phyloP scores from a whole-genome alignment of 257 asterid genomes.

The Solanum pinnatisectum region DNA sequence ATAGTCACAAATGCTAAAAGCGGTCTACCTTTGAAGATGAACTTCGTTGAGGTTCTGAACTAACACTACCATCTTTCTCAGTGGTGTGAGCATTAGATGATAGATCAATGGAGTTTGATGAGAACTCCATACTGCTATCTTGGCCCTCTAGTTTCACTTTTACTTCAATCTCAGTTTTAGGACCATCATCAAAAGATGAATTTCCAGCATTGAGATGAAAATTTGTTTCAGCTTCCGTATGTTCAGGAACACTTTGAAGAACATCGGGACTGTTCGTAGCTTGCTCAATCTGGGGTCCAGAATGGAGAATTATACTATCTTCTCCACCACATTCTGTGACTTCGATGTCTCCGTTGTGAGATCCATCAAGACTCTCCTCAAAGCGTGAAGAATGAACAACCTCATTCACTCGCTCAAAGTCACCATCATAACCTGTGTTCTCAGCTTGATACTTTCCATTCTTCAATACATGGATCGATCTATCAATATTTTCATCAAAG shows the following conservation, averaged over 20 bases:
- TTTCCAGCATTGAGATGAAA: slow-evolving; percentile 5
- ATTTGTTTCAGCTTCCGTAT: slow-evolving; percentile 9
- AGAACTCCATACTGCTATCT: slow-evolving; percentile 9
- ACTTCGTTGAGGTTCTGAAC: not conserved
- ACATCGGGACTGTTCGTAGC: not conserved
- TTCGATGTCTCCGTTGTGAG: slow-evolving; percentile 12
- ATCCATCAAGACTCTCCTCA: slow-evolving; percentile 16
- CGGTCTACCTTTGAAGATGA: slow-evolving; percentile 30
- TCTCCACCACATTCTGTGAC: not conserved
- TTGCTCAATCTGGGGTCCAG: slow-evolving; percentile 13
- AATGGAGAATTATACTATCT: not conserved
- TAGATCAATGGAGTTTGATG: slow-evolving; percentile 4
- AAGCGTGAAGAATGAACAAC: slow-evolving; percentile 11
- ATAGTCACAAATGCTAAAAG: not conserved
- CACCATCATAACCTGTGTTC: slow-evolving; percentile 22
- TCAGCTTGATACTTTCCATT: slow-evolving; percentile 12
- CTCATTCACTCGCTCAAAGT: slow-evolving; percentile 7
- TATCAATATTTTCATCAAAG: not conserved
- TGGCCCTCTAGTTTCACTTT: slow-evolving; percentile 4
- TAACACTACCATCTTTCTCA: slow-evolving; percentile 12
- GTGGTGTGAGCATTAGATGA: slow-evolving; percentile 2
- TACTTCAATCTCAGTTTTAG: slow-evolving; percentile 10
- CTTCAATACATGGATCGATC: not conserved
- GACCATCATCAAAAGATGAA: not conserved
- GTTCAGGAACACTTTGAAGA: slow-evolving; percentile 6